A percentile compares a stretch with the other conserved stretches of the same genome.
These are phyloP conservation scores for Colletotrichum coccodes DNA, from an alignment of 2,329 filamentous ascomycete species.

Conservation along the genomic window DNA sequence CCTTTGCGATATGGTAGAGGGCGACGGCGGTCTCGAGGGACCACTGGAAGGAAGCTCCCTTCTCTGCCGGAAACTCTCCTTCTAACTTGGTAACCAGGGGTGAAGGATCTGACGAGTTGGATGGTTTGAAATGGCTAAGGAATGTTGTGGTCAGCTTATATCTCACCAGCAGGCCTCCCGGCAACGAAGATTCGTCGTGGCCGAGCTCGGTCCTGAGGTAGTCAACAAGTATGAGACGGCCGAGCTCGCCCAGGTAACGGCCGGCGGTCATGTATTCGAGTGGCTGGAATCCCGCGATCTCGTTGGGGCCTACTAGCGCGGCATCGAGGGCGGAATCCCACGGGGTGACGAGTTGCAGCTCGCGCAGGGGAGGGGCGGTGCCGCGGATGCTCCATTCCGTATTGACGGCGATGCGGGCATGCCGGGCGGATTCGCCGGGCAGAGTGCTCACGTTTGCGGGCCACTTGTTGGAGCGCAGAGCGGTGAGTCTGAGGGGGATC, in stretches of 20 bases:
- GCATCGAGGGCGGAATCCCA: constrained; percentile 78
- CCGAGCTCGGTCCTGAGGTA: constrained; percentile 61
- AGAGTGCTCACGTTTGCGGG: constrained; percentile 60
- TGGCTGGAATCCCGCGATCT: constrained; percentile 80
- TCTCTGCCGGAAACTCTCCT: constrained; percentile 60
- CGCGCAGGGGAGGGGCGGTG: constrained; percentile 72
- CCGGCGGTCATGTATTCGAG: constrained; percentile 88
- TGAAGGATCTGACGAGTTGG: constrained; percentile 42
- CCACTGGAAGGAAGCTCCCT: constrained; percentile 65
- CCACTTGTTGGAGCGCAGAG: constrained; percentile 72
- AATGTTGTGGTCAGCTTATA: constrained; percentile 79
- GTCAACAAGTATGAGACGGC: constrained; percentile 75
- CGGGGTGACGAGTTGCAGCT: constrained; percentile 70
- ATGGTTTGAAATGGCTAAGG: constrained; percentile 74
- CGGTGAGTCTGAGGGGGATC: constrained; percentile 73
- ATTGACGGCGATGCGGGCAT: constrained; percentile 79
- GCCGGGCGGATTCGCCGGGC: constrained; percentile 54
- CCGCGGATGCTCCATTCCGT: constrained; percentile 88
- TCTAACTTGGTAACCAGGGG: constrained; percentile 59
- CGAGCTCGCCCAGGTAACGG: constrained; percentile 80
- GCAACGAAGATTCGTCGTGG: constrained; percentile 58
- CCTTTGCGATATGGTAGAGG: constrained; percentile 74
- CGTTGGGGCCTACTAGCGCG: constrained; percentile 73
- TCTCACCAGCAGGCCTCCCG: constrained; percentile 62
- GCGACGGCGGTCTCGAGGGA: constrained; percentile 66